These are phyloP conservation scores for Cladorrhinum sp. DNA, from an alignment of 2,329 filamentous ascomycete species.

Conservation along the genomic window DNA sequence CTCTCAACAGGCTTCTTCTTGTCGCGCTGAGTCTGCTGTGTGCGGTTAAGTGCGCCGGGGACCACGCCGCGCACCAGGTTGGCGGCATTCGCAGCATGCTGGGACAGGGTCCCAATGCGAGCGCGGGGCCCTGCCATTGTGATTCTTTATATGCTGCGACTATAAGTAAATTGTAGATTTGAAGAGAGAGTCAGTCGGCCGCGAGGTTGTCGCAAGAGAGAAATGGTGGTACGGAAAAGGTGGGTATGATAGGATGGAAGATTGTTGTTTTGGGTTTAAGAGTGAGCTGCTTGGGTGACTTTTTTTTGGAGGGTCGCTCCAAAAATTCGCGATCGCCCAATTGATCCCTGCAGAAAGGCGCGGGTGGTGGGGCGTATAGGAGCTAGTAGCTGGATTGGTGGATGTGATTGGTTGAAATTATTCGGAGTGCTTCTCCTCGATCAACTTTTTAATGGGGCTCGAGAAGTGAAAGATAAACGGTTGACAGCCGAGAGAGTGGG, in stretches of 20 bases:
- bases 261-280: conserved; percentile 7
- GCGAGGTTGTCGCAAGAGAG: background rate
- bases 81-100: conserved; percentile 28
- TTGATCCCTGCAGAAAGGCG: conserved; percentile 11
- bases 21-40: conserved; percentile 14
- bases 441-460: background rate
- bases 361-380: conserved; percentile 14
- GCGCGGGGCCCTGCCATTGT: conserved; percentile 31
- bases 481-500: too few relatives aligned
- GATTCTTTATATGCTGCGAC: conserved; percentile 10
- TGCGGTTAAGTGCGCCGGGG: conserved; percentile 13
- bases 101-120: conserved; percentile 31
- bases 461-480: background rate
- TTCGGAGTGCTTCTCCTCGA: background rate
- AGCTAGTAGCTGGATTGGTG: conserved; percentile 7
- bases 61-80: conserved; percentile 24
- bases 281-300: conserved; percentile 5
- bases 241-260: background rate
- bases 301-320: conserved; percentile 6
- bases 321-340: conserved; percentile 8
- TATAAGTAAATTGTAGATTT: background rate
- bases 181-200: background rate
- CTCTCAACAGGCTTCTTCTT: conserved; percentile 16
- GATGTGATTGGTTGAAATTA: conserved; percentile 22
- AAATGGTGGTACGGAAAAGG: background rate